phyloP scores from a whole-genome alignment of 352 stramenopile genomes.

The Globisporangium solare region DNA sequence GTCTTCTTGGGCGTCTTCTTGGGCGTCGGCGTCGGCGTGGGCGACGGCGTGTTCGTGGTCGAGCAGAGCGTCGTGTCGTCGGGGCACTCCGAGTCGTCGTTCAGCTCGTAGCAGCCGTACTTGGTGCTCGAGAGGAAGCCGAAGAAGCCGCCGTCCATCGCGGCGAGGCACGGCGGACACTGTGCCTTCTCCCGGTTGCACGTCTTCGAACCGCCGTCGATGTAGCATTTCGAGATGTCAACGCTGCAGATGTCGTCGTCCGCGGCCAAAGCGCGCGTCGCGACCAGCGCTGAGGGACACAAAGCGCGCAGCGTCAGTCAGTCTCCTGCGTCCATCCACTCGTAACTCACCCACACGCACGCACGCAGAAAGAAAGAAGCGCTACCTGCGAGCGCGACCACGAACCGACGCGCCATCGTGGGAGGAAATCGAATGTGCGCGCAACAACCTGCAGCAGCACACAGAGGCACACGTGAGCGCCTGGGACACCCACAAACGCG shows the following conservation, averaged over 20 bases:
- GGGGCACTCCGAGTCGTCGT: slow-evolving; percentile 32
- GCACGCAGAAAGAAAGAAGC: no score
- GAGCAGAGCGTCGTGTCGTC: slow-evolving; percentile 31
- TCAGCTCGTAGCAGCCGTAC: slow-evolving; percentile 42
- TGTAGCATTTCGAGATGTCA: slow-evolving; percentile 31
- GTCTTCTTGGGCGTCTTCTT: slow-evolving; percentile 23
- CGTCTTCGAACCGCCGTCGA: slow-evolving; percentile 38
- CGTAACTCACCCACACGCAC: no score
- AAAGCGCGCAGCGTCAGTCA: not conserved
- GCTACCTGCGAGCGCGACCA: slow-evolving; percentile 10
- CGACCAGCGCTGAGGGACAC: slow-evolving; percentile 1
- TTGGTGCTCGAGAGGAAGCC: slow-evolving; percentile 22
- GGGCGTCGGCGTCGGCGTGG: slow-evolving; percentile 13
- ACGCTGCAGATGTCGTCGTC: slow-evolving; percentile 22
- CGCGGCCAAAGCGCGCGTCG: slow-evolving; percentile 1
- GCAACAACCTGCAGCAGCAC: no score
- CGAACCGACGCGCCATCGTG: slow-evolving; percentile 9
- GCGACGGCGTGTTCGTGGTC: not conserved
- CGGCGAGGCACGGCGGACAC: slow-evolving; percentile 39
- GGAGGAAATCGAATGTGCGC: no score
- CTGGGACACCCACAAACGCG: no score
- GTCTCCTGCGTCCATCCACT: no score
- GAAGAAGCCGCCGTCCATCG: slow-evolving; percentile 20
- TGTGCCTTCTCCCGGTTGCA: slow-evolving; percentile 37
- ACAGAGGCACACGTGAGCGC: no score